Percentiles rank a stretch among this genome's conserved stretches.
These are phyloP conservation scores for Aspergillus nidulans DNA, from an alignment of 495 filamentous ascomycete species.

Conservation along the genomic window DNA sequence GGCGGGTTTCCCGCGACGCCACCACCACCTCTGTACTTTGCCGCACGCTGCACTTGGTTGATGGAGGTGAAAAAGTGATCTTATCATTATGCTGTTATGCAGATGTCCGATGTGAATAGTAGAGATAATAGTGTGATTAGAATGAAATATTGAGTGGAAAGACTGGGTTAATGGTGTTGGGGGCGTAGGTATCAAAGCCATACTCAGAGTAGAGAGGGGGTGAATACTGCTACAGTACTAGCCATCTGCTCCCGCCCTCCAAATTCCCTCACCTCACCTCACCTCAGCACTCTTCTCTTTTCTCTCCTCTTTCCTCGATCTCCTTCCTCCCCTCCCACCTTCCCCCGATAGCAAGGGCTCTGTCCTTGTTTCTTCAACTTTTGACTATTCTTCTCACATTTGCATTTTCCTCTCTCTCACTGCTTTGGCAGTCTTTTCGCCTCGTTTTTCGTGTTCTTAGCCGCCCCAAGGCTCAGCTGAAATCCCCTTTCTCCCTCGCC, in stretches of 20 bases:
- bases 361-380: slow-evolving; percentile 29
- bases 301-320: slow-evolving; percentile 24
- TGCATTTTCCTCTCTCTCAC: neutral
- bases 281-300: slow-evolving; percentile 6
- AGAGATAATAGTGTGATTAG: too few relatives aligned
- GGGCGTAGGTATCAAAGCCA: too few relatives aligned
- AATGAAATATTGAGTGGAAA: too few relatives aligned
- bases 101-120: too few relatives aligned
- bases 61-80: too few relatives aligned
- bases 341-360: slow-evolving; percentile 33
- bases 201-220: too few relatives aligned
- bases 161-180: too few relatives aligned
- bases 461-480: slow-evolving; percentile 19
- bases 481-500: slow-evolving; percentile 24
- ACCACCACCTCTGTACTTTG: neutral
- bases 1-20: neutral
- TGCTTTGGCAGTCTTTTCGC: slow-evolving; percentile 10
- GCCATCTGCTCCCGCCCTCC: neutral
- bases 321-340: slow-evolving; percentile 21
- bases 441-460: slow-evolving; percentile 1
- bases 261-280: neutral
- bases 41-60: too few relatives aligned
- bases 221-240: too few relatives aligned
- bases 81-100: too few relatives aligned
- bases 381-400: slow-evolving; percentile 12